These are phyloP conservation scores for Fusarium secorum DNA, from an alignment of 2,329 filamentous ascomycete genomes.

Conservation along the genomic window DNA sequence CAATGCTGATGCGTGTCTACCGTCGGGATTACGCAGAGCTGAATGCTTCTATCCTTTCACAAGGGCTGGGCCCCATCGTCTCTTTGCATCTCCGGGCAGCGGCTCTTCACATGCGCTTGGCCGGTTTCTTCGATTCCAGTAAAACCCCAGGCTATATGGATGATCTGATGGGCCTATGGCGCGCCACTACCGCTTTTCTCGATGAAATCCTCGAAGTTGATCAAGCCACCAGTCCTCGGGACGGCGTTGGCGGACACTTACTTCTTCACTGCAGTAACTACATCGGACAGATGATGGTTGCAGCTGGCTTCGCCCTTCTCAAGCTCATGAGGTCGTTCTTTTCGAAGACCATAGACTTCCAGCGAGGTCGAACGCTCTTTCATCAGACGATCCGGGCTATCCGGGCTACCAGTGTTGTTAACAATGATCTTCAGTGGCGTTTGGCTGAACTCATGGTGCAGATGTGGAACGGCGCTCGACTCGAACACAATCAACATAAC, in stretches of 20 bases:
- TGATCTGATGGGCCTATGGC: constrained; percentile 79
- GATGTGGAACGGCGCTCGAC: constrained; percentile 78
- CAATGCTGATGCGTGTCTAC: constrained; percentile 72
- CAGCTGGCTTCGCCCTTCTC: constrained; percentile 77
- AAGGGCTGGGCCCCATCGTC: constrained; percentile 64
- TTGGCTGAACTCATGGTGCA: constrained; percentile 87
- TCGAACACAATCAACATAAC: constrained; percentile 57
- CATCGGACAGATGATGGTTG: constrained; percentile 86
- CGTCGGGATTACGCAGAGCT: constrained; percentile 71
- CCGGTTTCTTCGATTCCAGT: constrained; percentile 83
- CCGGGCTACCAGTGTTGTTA: constrained; percentile 74
- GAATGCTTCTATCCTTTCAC: constrained; percentile 66
- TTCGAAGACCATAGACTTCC: constrained; percentile 73
- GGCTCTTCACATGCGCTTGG: constrained; percentile 76
- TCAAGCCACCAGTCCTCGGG: constrained; percentile 56
- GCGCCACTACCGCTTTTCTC: constrained; percentile 73
- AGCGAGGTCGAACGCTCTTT: constrained; percentile 73
- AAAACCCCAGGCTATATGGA: constrained; percentile 74
- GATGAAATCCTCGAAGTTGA: constrained; percentile 68
- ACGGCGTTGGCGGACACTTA: constrained; percentile 59
- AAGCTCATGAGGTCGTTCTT: constrained; percentile 84
- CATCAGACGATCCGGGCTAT: constrained; percentile 75
- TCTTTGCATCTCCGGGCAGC: constrained; percentile 76
- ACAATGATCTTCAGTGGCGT: constrained; percentile 81
- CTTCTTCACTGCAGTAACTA: constrained; percentile 76